Evolutionary conservation across 1,284 basidiomycete genomes (phyloP).

Genomic region (Pyrrhoderma noxium): DNA sequence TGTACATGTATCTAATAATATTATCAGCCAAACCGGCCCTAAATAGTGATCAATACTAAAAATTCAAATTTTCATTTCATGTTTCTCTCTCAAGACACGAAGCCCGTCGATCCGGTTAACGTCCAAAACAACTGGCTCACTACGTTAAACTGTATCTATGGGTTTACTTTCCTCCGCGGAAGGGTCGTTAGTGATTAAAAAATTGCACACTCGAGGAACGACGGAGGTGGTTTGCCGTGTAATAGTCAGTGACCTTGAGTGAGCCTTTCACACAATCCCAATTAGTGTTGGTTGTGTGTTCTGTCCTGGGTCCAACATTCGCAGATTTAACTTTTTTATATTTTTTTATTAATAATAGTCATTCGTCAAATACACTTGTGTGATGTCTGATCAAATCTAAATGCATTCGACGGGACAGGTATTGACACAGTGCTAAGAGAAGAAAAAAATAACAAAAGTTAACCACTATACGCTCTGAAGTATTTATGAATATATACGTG

Average conservation of each 20-base stretch:
- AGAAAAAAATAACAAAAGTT: neutral
- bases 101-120: too few relatives aligned
- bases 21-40: too few relatives aligned
- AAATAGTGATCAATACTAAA: too few relatives aligned
- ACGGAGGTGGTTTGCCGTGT: conserved; percentile 19
- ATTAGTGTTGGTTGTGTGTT: neutral
- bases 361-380: neutral
- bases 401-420: neutral
- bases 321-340: too few relatives aligned
- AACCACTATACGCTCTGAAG: conserved; percentile 4
- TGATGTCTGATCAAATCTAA: too few relatives aligned
- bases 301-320: neutral
- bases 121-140: too few relatives aligned
- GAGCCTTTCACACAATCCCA: neutral
- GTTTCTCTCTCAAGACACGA: too few relatives aligned
- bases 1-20: too few relatives aligned
- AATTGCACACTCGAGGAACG: conserved; percentile 10
- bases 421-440: neutral
- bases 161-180: too few relatives aligned
- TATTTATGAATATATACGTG: neutral
- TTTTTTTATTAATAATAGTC: neutral
- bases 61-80: too few relatives aligned
- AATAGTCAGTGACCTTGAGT: conserved; percentile 2
- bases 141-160: too few relatives aligned
- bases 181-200: neutral